phyloP scores from a whole-genome alignment of 179 eudicot species.

The Vitellaria paradoxa region DNA sequence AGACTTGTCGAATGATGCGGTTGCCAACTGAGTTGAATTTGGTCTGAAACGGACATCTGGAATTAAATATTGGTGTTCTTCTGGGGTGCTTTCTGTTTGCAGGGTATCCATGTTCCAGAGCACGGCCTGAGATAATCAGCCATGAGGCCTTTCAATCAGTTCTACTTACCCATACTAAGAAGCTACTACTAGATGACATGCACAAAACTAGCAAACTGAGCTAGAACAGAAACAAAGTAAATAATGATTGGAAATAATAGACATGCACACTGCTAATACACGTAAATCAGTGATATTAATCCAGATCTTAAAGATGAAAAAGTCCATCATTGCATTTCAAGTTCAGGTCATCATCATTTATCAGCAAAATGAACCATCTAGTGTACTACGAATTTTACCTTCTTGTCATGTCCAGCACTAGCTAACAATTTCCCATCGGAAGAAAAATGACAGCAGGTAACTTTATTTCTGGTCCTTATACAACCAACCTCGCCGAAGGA shows the following conservation, averaged over 20 bases:
- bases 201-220: neutral
- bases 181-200: neutral
- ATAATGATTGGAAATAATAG: neutral
- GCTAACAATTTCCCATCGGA: slow-evolving; percentile 91
- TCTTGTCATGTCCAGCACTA: slow-evolving; percentile 94
- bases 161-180: neutral
- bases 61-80: slow-evolving; percentile 56
- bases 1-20: slow-evolving; percentile 4
- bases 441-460: slow-evolving; percentile 89
- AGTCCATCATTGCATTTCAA: too few species aligned
- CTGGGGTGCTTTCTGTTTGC: slow-evolving; percentile 72
- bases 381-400: slow-evolving; percentile 35
- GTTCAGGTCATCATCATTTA: too few species aligned
- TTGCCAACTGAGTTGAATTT: neutral
- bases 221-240: neutral
- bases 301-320: neutral
- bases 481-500: slow-evolving; percentile 78
- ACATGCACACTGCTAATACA: neutral
- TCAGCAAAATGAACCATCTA: too few species aligned
- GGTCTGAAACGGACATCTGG: neutral
- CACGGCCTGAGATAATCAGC: slow-evolving; percentile 47
- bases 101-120: slow-evolving; percentile 90
- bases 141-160: neutral
- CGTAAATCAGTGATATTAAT: neutral
- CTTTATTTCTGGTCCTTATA: slow-evolving; percentile 63